Conservation (phyloP, 768 basidiomycete genomes). For the Kwoniella europaea region DNA sequence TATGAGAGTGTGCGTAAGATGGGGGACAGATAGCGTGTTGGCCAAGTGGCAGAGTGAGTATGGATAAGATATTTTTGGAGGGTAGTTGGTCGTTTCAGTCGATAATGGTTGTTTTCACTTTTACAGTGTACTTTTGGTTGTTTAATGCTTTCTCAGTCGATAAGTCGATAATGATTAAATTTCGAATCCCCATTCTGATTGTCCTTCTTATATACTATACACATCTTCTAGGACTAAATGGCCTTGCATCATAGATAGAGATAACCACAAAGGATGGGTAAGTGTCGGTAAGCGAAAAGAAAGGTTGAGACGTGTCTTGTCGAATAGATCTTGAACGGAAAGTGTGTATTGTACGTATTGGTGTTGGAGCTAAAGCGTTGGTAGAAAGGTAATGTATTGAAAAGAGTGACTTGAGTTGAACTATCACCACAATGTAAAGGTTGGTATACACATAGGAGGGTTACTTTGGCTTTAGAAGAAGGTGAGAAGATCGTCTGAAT, state of each 20-base stretch:
- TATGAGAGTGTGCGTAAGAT: not conserved
- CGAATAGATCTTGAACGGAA: not conserved
- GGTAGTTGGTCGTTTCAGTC: no score
- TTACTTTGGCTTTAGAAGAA: no score
- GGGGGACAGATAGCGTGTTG: no score
- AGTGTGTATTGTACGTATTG: not conserved
- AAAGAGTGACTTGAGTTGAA: not conserved
- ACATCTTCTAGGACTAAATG: not conserved
- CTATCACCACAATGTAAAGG: not conserved
- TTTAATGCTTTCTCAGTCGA: not conserved
- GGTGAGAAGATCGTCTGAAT: not conserved
- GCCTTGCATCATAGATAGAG: not conserved
- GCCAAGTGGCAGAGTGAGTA: no score
- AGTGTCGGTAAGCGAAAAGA: not conserved
- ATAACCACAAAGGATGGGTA: not conserved
- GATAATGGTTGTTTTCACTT: not conserved
- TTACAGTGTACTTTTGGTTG: not conserved
- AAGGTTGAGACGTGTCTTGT: constrained; percentile 1
- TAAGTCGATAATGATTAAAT: not conserved
- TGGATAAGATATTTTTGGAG: no score
- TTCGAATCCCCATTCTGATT: not conserved
- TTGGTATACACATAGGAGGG: not conserved
- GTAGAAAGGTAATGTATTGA: not conserved
- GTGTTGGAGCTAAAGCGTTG: not conserved
- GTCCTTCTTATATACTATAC: not conserved